phyloP scores from a whole-genome alignment of 768 basidiomycete species.

The Termitomyces bulborhizus region DNA sequence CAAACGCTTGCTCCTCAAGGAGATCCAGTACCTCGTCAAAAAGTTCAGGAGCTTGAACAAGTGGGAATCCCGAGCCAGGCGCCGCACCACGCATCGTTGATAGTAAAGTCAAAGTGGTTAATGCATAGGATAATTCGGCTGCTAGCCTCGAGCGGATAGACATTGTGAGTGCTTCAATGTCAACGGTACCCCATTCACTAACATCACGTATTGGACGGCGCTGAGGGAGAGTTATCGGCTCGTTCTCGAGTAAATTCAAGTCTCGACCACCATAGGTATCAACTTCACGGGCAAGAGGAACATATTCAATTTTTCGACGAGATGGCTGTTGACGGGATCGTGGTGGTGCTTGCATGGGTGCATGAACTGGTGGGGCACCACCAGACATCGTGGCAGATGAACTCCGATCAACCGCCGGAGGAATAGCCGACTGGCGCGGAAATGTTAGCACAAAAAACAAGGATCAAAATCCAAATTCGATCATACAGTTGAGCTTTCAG shows the following conservation, averaged over 20 bases:
- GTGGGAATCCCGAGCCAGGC: constrained; percentile 65
- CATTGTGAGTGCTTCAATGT: constrained; percentile 92
- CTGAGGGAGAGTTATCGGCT: constrained; percentile 43
- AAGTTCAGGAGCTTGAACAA: constrained; percentile 71
- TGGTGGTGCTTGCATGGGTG: constrained; percentile 22
- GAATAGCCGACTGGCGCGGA: constrained; percentile 21
- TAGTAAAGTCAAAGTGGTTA: constrained; percentile 81
- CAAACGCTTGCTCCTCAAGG: constrained; percentile 76
- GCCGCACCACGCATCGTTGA: constrained; percentile 69
- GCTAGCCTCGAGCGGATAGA: constrained; percentile 81
- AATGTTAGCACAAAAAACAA: constrained; percentile 2
- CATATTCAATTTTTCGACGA: constrained; percentile 83
- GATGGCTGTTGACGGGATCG: constrained; percentile 44
- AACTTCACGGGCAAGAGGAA: constrained; percentile 71
- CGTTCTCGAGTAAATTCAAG: constrained; percentile 57
- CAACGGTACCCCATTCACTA: constrained; percentile 83
- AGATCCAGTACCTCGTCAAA: constrained; percentile 85
- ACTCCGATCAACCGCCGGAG: constrained; percentile 22
- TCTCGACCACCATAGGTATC: constrained; percentile 81
- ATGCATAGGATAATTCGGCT: constrained; percentile 81
- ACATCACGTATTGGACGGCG: constrained; percentile 61
- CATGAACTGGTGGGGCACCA: constrained; percentile 21
- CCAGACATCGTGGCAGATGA: constrained; percentile 18
- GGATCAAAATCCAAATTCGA: constrained; percentile 7
- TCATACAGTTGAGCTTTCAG: constrained; percentile 41